Base-by-base conservation (phyloP, 768 basidiomycete species). In the Leucogyrophana mollusca region DNA sequence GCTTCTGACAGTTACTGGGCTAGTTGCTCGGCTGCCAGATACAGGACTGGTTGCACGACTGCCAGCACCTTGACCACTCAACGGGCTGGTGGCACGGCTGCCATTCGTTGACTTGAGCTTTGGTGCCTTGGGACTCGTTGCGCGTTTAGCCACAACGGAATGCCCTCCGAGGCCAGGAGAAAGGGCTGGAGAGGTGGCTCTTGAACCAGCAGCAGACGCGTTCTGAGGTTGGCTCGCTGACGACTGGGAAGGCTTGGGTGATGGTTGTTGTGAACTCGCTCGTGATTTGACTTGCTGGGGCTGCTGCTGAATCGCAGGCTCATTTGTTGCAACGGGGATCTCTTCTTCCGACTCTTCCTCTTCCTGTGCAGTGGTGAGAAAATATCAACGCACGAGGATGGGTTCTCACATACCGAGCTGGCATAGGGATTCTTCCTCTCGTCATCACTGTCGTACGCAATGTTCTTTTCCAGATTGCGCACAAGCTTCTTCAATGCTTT, bases 401-500 rank as follows among this genome's bases (percentile, higher is more conserved):
- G 33, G 40, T 27, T 30, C 6, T 13, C 27, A 67, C 85, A 56
- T 61, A 83, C 90, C 56, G 84, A 86, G 60, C 80, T 85, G 1
- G 83, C 84, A 58, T 91, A 92, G 4, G 90, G 90, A 62, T 93
- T 90, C 58, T 80, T 77, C 24, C 45, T 59, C 34, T 90, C 86
- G 17, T 92, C 88, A 36, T 91, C 90, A 41, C 82, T 85, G 13
- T 92, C 90, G 59, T 92, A 91, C 6, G 73, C 84, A 8, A 78
- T 82, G 45, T 86, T 86, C 62, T 91, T 90, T 66, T 94, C 94
- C 47, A 83, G 73, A 59, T 83, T 88, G 50, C 79, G 84, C 58
- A 97, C 81, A 16, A 94, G 76, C 67, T 94, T 94, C 69, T 90
- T 86, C 72, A 94, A 82, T 3, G 79, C 80, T 66, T 87, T 87